Base-by-base conservation (phyloP, 257 asterid genomes). In the Primulina huaijiensis region DNA sequence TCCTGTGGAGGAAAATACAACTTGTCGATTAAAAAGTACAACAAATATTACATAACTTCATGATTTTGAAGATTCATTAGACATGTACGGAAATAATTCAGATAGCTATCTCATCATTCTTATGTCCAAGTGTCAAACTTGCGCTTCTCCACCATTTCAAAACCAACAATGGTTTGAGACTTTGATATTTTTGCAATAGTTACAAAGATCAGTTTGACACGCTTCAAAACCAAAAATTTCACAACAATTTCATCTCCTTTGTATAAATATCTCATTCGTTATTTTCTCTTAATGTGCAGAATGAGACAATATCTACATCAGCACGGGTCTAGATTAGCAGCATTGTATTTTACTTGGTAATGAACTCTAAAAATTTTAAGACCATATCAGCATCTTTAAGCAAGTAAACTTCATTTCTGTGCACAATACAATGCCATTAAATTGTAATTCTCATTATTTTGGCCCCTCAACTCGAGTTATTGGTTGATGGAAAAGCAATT, bases 1-100 rank as follows among this genome's bases (percentile, higher is more conserved):
- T 60, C 99, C 99, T 94, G 88, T 62, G 64, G 75, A 84, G 74
- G 64, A 81, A 77, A 72, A 72, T 65, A 74, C 56, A 73, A 63
- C 31, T 68, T 66, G 68, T 20, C 67, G 66, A 72, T 34, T 69
- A 59, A 31, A 64, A 27, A 67, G 65, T 64, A 72, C 27, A 69
- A 40, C 35, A 52, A 64, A 38, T 52, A 58, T 64, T 37, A 53
- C 8, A 56, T 50, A 59, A 60, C 33, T 52, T 50, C n/a, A 64
- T 57, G 60, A 76, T 52, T 31, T 33, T 21, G 30, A 61, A 21
- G 59, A 64, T 12, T 31, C 38, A 6, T 43, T 9, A 69, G 20
- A 72, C 56, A 62, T 7, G 46, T 33, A 55, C 23, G 60, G 33
- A 70, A 8, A 14, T 55, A 38, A 56, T 60, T 33, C 23, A 40